A percentile compares a stretch with the other conserved stretches of the same genome.
These are phyloP conservation scores for Boletus tomentosulus DNA, from an alignment of 768 basidiomycete genomes.

Conservation along the genomic window DNA sequence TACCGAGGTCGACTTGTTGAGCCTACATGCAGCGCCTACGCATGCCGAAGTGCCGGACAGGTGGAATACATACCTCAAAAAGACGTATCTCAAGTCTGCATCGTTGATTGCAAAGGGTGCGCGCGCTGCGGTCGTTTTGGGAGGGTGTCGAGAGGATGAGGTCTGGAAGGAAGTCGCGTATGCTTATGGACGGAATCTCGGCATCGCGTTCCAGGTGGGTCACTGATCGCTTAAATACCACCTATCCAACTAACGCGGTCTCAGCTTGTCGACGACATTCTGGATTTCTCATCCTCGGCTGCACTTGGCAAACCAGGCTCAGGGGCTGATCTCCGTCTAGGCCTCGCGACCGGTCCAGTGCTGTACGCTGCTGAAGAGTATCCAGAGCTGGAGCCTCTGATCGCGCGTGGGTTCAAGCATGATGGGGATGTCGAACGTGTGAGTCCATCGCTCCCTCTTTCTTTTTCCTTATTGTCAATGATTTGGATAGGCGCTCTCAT, in stretches of 20 bases:
- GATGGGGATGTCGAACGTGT: conserved; percentile 81
- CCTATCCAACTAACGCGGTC: background rate
- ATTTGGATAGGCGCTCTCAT: conserved; percentile 55
- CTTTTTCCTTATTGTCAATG: background rate
- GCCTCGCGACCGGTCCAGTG: conserved; percentile 81
- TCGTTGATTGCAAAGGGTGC: conserved; percentile 87
- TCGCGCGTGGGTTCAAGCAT: conserved; percentile 70
- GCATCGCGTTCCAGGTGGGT: conserved; percentile 92
- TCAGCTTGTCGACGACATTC: conserved; percentile 91
- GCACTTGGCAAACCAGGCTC: conserved; percentile 83
- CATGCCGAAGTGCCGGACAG: conserved; percentile 37
- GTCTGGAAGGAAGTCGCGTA: conserved; percentile 87
- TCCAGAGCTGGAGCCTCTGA: conserved; percentile 69
- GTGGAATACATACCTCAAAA: conserved; percentile 81
- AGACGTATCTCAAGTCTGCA: conserved; percentile 92
- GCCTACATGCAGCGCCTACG: conserved; percentile 40
- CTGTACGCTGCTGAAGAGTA: conserved; percentile 86
- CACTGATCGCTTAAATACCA: background rate
- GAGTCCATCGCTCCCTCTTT: conserved; percentile 20
- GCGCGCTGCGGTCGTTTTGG: conserved; percentile 81
- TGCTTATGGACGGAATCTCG: conserved; percentile 84
- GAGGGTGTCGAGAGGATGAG: conserved; percentile 74
- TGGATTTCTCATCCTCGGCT: conserved; percentile 83
- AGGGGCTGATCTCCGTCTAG: conserved; percentile 78
- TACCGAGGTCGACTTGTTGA: conserved; percentile 29